A percentile compares a stretch with the other conserved stretches of the same genome.
phyloP scores from a whole-genome alignment of 2,329 filamentous ascomycete genomes.

The Fusarium pilosicola region DNA sequence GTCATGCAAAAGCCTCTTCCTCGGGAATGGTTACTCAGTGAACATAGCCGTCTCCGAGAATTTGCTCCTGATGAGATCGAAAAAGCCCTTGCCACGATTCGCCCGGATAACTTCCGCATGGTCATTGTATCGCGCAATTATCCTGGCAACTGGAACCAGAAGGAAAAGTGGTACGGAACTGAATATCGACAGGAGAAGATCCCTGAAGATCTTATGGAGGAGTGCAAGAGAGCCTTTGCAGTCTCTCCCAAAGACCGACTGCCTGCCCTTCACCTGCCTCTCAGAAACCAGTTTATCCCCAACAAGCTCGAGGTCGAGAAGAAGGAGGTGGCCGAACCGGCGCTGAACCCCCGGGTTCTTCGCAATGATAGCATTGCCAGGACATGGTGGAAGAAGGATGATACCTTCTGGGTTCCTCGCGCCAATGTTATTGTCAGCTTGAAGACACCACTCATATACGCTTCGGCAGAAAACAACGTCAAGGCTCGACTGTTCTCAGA shows the following conservation, averaged over 20 bases:
- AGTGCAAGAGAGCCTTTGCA: conserved; percentile 72
- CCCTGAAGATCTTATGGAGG: conserved; percentile 76
- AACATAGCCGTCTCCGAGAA: conserved; percentile 76
- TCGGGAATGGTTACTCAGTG: conserved; percentile 87
- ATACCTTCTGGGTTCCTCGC: conserved; percentile 98
- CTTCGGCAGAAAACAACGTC: conserved; percentile 80
- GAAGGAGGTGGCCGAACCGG: conserved; percentile 77
- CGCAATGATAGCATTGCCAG: conserved; percentile 83
- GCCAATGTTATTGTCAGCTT: conserved; percentile 86
- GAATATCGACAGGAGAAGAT: conserved; percentile 89
- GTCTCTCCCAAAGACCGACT: conserved; percentile 69
- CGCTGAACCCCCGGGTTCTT: conserved; percentile 80
- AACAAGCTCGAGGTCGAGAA: conserved; percentile 95
- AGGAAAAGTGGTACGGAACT: conserved; percentile 98
- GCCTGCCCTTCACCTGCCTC: conserved; percentile 82
- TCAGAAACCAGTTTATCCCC: conserved; percentile 95
- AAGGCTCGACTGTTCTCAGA: conserved; percentile 85
- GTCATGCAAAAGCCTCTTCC: conserved; percentile 93
- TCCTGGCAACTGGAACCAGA: conserved; percentile 84
- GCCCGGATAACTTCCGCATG: conserved; percentile 90
- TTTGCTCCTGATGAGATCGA: conserved; percentile 84
- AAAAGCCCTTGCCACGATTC: conserved; percentile 76
- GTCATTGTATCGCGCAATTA: conserved; percentile 84
- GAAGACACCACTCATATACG: conserved; percentile 80
- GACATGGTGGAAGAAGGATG: conserved; percentile 98